phyloP scores from a whole-genome alignment of 1,284 basidiomycete species.

The Entoloma clypeatum region DNA sequence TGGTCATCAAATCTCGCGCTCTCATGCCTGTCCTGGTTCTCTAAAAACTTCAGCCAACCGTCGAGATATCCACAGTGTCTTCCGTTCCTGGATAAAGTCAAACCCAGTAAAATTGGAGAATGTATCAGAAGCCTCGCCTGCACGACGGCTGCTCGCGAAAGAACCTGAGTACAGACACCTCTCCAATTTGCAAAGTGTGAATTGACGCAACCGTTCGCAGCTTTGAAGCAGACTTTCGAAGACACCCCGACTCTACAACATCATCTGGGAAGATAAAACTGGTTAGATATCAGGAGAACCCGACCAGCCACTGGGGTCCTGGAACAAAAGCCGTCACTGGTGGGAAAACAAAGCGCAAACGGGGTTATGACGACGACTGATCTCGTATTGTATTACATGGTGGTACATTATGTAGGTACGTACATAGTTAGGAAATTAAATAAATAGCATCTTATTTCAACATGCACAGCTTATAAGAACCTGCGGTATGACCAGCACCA shows the following conservation, averaged over 20 bases:
- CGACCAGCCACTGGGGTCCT: conserved; percentile 91
- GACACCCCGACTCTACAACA: conserved; percentile 62
- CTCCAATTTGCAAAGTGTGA: background rate
- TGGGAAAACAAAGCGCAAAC: conserved; percentile 49
- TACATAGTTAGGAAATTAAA: no score
- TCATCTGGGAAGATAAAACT: conserved; percentile 66
- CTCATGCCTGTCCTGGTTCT: conserved; percentile 86
- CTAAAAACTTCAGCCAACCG: conserved; percentile 86
- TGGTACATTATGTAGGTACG: background rate
- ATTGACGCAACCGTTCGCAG: conserved; percentile 34
- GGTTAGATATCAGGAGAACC: conserved; percentile 91
- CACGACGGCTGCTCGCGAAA: conserved; percentile 60
- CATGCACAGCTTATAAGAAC: no score
- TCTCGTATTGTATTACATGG: background rate
- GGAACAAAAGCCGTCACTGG: conserved; percentile 50
- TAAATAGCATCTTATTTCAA: no score
- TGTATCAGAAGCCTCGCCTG: conserved; percentile 67
- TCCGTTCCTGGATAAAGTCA: conserved; percentile 77
- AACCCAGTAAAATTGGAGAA: conserved; percentile 86
- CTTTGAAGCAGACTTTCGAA: conserved; percentile 66
- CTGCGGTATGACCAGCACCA: background rate
- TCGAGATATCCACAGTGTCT: conserved; percentile 76
- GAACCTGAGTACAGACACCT: conserved; percentile 52
- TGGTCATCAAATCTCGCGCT: conserved; percentile 82
- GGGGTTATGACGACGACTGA: conserved; percentile 25